phyloP scores from a whole-genome alignment of 495 filamentous ascomycete species.

The Neurospora hispaniola region DNA sequence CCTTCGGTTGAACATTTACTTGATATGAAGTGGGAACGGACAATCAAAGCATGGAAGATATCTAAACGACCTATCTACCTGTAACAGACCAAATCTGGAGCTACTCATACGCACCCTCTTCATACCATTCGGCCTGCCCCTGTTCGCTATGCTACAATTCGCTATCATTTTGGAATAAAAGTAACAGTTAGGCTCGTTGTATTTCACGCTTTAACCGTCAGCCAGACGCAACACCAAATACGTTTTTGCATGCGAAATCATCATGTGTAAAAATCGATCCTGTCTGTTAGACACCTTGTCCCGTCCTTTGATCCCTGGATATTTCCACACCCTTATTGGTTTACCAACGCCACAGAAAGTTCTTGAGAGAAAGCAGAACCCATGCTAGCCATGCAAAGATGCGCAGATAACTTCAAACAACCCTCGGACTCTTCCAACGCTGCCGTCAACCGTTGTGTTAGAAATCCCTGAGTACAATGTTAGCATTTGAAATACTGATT shows the following conservation, averaged over 20 bases:
- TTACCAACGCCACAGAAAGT: background rate
- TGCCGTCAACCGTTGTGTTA: background rate
- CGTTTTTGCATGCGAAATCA: background rate
- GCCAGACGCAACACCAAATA: background rate
- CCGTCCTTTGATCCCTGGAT: background rate
- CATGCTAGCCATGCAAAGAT: conserved; percentile 3
- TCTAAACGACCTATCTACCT: background rate
- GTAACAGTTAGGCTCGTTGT: background rate
- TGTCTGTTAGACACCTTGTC: background rate
- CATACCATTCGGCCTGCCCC: background rate
- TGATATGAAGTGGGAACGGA: background rate
- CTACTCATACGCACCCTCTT: background rate
- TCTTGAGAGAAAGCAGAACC: background rate
- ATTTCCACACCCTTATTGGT: background rate
- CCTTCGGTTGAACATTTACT: background rate
- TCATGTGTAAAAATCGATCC: background rate
- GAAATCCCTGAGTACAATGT: background rate
- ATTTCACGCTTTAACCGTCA: background rate
- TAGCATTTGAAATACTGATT: background rate
- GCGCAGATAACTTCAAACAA: background rate
- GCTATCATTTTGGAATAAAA: background rate
- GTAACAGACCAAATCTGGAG: background rate
- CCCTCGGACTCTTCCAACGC: background rate
- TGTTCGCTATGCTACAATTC: background rate
- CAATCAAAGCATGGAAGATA: background rate